Evolutionary conservation across 495 filamentous ascomycete species (phyloP), one percentile per base, ranked within the genome.

Genomic region (Rhizodiscina lignyota): DNA sequence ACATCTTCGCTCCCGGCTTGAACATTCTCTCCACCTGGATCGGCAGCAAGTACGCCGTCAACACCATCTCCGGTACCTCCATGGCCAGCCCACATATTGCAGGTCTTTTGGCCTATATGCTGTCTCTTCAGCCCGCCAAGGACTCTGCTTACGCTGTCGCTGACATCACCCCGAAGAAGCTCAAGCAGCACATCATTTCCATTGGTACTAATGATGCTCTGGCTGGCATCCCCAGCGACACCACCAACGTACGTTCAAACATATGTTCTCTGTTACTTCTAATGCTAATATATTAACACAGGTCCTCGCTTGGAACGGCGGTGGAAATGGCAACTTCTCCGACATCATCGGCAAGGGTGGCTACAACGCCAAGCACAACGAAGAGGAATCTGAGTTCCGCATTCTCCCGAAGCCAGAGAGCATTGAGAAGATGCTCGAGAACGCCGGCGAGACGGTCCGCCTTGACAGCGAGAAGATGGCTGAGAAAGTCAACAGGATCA

Each of bases 21-120:
- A 94, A 84, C 75, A 96, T 99, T 45, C 68, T 79, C 38, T 96
- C 91, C 21, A 94, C 89, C 59, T 99, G 91, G 91, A 89, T 84
- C 49, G 91, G 91, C 51, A 83, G 79, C 75, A 76, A 87, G 54
- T 75, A 80, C 51, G 85, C 86, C 47, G 67, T 76, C 62, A 99
- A 99, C 71, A 93, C 82, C 56, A 99, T 99, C 64, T 99, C 91
- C 19, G 91, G 91, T 47, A 99, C 91, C 39, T 99, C 91, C 19
- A 99, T 99, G 91, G 91, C 91, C 37, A 94, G 87, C 21, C 91
- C 91, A 47, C 91, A 99, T 54, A 81, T 99, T 51, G 78, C 77
- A 40, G 91, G 91, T 71, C 79, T 99, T 34, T 65, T 94, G 46
- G 91, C 91, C 59, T 99, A 99, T 68, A 81, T 87, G 61, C 75